Conservation (phyloP, 139 green algal genomes). For the Picochlorum sp. region DNA sequence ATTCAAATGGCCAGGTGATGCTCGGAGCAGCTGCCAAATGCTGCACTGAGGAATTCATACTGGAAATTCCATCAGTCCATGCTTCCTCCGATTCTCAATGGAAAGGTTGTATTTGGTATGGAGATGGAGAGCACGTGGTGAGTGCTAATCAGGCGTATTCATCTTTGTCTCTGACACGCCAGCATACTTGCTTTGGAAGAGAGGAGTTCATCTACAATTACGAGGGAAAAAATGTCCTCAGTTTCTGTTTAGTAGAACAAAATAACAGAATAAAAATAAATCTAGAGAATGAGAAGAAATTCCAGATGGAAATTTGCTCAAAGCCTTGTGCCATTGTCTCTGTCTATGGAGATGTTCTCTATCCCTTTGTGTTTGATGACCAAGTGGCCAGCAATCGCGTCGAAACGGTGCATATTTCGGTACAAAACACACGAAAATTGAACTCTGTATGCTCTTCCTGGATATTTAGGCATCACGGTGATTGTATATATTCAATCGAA, state of each 20-base stretch:
- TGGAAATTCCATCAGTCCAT: background rate
- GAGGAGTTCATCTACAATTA: background rate
- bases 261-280: too few species aligned
- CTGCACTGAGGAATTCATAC: conserved; percentile 26
- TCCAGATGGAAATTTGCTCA: conserved; percentile 13
- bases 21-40: conserved; percentile 1
- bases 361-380: background rate
- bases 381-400: too few species aligned
- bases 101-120: conserved; percentile 1
- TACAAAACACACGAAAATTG: too few species aligned
- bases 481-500: conserved; percentile 18
- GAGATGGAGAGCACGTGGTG: background rate
- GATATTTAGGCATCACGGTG: conserved; percentile 16
- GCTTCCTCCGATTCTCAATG: background rate
- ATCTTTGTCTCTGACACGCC: background rate
- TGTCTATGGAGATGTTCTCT: conserved; percentile 13
- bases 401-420: too few species aligned
- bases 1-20: background rate
- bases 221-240: too few species aligned
- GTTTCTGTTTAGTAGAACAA: too few species aligned
- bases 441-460: conserved; percentile 3
- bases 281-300: background rate
- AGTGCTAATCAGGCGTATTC: background rate
- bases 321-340: conserved; percentile 15
- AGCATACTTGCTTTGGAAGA: conserved; percentile 1